Evolutionary conservation across 805 yeast genomes (phyloP).

Genomic region (Lipomyces sp.): DNA sequence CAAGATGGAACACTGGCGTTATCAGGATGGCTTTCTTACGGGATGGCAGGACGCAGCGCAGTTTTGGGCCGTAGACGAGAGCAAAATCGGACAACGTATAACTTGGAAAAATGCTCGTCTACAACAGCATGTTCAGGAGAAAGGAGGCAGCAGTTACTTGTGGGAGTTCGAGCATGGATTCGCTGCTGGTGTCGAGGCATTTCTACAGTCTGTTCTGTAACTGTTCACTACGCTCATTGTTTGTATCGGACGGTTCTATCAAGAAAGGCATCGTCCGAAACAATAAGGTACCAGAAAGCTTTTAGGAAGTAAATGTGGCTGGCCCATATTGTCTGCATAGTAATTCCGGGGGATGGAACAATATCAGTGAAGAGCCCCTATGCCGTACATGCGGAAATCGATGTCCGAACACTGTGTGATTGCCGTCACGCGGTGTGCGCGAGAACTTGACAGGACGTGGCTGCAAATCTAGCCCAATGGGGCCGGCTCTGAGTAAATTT

Average conservation of each 20-base stretch:
- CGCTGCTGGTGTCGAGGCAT: constrained; percentile 61
- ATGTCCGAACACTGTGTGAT: too few species aligned
- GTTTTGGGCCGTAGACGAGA: constrained; percentile 71
- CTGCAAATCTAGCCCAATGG: too few species aligned
- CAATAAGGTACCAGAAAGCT: background rate
- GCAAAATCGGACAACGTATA: constrained; percentile 71
- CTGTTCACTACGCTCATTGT: background rate
- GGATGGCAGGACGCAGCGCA: constrained; percentile 76
- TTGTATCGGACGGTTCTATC: too few species aligned
- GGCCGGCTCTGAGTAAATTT: too few species aligned
- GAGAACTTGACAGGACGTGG: too few species aligned
- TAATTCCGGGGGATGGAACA: background rate
- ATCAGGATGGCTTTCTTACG: constrained; percentile 71
- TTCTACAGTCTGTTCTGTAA: constrained; percentile 35
- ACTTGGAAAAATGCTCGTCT: constrained; percentile 72
- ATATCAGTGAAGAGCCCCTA: background rate
- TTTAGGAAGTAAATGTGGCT: background rate
- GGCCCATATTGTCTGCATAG: background rate
- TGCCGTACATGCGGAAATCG: background rate
- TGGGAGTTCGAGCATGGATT: constrained; percentile 96
- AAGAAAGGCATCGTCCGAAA: too few species aligned
- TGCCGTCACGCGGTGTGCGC: too few species aligned
- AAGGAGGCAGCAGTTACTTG: constrained; percentile 60
- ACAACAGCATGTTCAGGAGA: constrained; percentile 59
- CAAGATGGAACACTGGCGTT: constrained; percentile 80